These are phyloP conservation scores for Coniochaeta pulveracea DNA, from an alignment of 2,329 filamentous ascomycete species.

Conservation along the genomic window DNA sequence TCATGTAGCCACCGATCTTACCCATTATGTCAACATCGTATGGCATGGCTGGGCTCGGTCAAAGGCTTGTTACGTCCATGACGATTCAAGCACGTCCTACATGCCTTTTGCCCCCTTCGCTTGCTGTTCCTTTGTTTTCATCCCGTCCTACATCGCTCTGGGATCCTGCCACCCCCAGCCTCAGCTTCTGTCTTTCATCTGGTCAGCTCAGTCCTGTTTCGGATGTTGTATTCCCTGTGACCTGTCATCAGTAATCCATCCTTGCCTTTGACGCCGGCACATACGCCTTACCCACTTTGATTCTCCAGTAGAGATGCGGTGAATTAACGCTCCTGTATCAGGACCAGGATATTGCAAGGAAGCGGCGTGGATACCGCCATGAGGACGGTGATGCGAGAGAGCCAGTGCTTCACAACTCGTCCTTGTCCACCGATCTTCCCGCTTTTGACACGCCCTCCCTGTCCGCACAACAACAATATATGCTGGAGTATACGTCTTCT, in stretches of 20 bases:
- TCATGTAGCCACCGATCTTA: conserved; percentile 27
- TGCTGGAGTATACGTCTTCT: conserved; percentile 13
- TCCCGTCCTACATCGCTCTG: no score
- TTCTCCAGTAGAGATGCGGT: conserved; percentile 23
- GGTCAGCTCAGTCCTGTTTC: no score
- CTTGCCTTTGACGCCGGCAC: conserved; percentile 6
- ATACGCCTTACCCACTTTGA: conserved; percentile 8
- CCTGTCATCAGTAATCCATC: no score
- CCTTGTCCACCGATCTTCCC: conserved; percentile 11
- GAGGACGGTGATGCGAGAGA: conserved; percentile 24
- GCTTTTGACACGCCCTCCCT: conserved; percentile 14
- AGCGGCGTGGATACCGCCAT: conserved; percentile 29
- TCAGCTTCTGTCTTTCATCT: no score
- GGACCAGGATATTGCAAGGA: conserved; percentile 25
- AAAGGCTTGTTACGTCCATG: no score
- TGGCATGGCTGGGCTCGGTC: conserved; percentile 10
- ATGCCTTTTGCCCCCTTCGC: no score
- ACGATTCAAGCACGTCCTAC: conserved; percentile 5
- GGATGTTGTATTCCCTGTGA: no score
- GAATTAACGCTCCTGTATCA: conserved; percentile 25
- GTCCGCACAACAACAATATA: conserved; percentile 13
- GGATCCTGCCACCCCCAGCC: no score
- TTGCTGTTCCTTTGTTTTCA: no score
- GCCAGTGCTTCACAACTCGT: conserved; percentile 21
- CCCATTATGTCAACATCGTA: conserved; percentile 17